Evolutionary conservation across 495 filamentous ascomycete species (phyloP).

Genomic region (Glarea lozoyensis): DNA sequence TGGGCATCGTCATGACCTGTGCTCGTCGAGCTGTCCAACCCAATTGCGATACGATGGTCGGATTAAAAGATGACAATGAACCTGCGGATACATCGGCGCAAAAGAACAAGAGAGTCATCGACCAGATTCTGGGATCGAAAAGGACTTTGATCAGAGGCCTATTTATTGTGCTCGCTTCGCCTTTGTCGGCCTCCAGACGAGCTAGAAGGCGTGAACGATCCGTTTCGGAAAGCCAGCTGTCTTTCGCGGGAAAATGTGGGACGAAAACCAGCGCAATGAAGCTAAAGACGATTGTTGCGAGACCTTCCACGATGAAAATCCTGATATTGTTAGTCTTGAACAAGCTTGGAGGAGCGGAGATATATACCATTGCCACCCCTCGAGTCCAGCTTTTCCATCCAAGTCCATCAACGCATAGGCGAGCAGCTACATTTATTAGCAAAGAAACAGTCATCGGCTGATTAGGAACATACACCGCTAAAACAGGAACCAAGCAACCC

Average conservation of each 20-base stretch:
- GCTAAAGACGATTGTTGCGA: conserved; percentile 40
- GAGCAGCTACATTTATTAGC: conserved; percentile 23
- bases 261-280: conserved; percentile 49
- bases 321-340: neutral
- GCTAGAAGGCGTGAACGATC: conserved; percentile 40
- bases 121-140: conserved; percentile 48
- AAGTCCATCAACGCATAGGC: conserved; percentile 43
- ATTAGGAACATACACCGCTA: conserved; percentile 1
- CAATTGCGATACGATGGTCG: conserved; percentile 45
- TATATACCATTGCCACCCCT: conserved; percentile 22
- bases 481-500: conserved; percentile 16
- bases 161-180: neutral
- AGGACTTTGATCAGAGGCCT: conserved; percentile 28
- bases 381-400: conserved; percentile 21
- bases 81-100: conserved; percentile 38
- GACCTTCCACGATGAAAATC: conserved; percentile 13
- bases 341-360: neutral
- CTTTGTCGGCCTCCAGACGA: neutral
- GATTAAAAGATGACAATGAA: conserved; percentile 40
- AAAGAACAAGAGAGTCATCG: conserved; percentile 27
- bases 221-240: conserved; percentile 52
- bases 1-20: conserved; percentile 47
- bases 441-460: neutral
- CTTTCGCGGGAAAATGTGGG: conserved; percentile 58
- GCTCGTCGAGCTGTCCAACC: conserved; percentile 42